These are phyloP conservation scores for Stygiomarasmius scandens DNA, from an alignment of 1,284 basidiomycete species.

Conservation along the genomic window DNA sequence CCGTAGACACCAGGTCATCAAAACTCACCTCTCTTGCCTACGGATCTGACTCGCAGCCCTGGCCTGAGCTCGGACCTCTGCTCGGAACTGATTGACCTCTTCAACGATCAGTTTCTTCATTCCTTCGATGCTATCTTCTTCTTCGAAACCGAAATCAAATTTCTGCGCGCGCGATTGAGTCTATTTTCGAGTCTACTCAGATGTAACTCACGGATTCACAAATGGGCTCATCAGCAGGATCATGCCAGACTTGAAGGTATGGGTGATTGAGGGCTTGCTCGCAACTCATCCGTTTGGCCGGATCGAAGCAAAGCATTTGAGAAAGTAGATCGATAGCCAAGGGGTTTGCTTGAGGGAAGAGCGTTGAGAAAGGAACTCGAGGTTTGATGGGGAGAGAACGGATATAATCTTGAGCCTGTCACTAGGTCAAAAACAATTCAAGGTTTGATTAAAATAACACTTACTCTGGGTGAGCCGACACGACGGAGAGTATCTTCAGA, in stretches of 20 bases:
- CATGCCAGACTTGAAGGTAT: constrained; percentile 93
- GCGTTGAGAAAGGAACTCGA: constrained; percentile 85
- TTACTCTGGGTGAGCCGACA: constrained; percentile 87
- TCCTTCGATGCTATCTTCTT: constrained; percentile 94
- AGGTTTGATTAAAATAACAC: constrained; percentile 23
- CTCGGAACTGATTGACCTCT: constrained; percentile 89
- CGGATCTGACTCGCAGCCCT: constrained; percentile 68
- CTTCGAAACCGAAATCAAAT: constrained; percentile 98
- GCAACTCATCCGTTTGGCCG: constrained; percentile 93
- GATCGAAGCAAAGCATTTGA: constrained; percentile 95
- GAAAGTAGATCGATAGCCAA: constrained; percentile 91
- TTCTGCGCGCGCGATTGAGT: constrained; percentile 50
- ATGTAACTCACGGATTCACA: constrained; percentile 63
- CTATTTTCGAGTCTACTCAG: constrained; percentile 16
- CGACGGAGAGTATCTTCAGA: constrained; percentile 94
- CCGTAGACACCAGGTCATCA: not conserved
- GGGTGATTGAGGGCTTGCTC: constrained; percentile 95
- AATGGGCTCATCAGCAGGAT: constrained; percentile 87
- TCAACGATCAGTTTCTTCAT: constrained; percentile 97
- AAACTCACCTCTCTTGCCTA: constrained; percentile 67
- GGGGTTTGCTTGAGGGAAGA: constrained; percentile 94
- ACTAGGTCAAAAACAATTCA: not conserved
- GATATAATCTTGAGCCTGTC: constrained; percentile 96
- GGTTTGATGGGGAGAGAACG: constrained; percentile 97
- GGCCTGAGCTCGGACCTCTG: constrained; percentile 82